Evolutionary conservation across 495 filamentous ascomycete genomes (phyloP), one percentile per base, ranked within the genome.

Genomic region (Penicillium coprophilum): DNA sequence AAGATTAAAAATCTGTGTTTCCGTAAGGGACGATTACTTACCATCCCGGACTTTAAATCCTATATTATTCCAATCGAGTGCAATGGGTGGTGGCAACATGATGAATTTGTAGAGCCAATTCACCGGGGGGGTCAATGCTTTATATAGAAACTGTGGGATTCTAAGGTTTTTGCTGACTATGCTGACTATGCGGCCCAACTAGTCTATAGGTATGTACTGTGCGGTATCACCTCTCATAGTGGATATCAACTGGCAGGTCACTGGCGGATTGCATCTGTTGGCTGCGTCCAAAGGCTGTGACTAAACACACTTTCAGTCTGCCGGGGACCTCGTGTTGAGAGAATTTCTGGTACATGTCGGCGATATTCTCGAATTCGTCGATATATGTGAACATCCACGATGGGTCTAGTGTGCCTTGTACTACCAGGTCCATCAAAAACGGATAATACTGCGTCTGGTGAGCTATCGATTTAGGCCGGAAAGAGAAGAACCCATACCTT

Each of bases 21-120:
- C 10, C 7, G 0, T n/a, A 6, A 36, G 34, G n/a, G 23, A 34
- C 4, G 28, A 45, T n/a, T 28, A 11, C 74, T 50, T 77, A 88
- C 90, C 89, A 81, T 96, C 91, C 46, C 91, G 89, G 52, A 96
- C 86, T 67, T 82, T 83, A 77, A 97, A 97, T 54, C 93, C 93
- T 43, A 97, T 81, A 68, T 96, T 85, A 62, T 77, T 79, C 93
- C 93, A 97, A 81, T 96, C 91, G 79, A 71, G 61, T 17, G 60
- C 84, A 56, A 88, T 83, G 6, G 92, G 90, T 3, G 88, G 85
- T 24, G 92, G 92, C 66, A 95, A 96, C 48, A 75, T 56, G 12
- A 30, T 44, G 28, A 21, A 32, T 20, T 15, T 50, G 34, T 50
- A 34, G 49, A 51, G n/a, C 7, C 15, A 32, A 31, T 27, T 19